These are phyloP conservation scores for Aeminium ludgeri DNA, from an alignment of 495 filamentous ascomycete genomes.

Conservation along the genomic window DNA sequence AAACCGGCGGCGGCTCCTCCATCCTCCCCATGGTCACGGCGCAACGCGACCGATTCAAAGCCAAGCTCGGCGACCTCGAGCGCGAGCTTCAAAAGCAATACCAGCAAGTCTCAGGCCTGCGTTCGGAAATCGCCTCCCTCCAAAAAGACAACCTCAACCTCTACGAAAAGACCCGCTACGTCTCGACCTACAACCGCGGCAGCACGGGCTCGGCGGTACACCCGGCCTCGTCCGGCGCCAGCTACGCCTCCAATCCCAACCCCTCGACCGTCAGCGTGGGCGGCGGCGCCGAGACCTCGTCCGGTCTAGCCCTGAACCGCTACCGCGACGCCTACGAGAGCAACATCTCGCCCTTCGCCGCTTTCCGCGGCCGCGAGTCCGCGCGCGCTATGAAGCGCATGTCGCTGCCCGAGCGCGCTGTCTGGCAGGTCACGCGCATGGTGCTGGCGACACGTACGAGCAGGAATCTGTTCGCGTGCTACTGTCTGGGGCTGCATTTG, in stretches of 20 bases:
- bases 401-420: conserved; percentile 73
- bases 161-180: conserved; percentile 95
- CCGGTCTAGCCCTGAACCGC: conserved; percentile 58
- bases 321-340: conserved; percentile 91
- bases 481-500: conserved; percentile 77
- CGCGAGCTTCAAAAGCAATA: conserved; percentile 74
- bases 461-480: conserved; percentile 86
- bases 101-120: conserved; percentile 62
- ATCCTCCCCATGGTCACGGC: conserved; percentile 97
- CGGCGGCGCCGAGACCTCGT: conserved; percentile 36
- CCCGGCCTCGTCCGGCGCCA: conserved; percentile 42
- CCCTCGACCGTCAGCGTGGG: conserved; percentile 45
- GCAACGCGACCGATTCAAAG: conserved; percentile 95
- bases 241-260: conserved; percentile 57
- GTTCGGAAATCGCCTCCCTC: conserved; percentile 78
- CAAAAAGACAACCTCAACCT: conserved; percentile 94
- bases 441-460: conserved; percentile 81
- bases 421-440: conserved; percentile 81
- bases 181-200: conserved; percentile 72
- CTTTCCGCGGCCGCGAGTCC: conserved; percentile 81
- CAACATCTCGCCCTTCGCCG: conserved; percentile 87
- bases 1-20: conserved; percentile 58
- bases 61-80: conserved; percentile 82
- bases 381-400: conserved; percentile 88
- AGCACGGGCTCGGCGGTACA: conserved; percentile 1